phyloP scores from a whole-genome alignment of 148 eudicot genomes.

The Silene conica region DNA sequence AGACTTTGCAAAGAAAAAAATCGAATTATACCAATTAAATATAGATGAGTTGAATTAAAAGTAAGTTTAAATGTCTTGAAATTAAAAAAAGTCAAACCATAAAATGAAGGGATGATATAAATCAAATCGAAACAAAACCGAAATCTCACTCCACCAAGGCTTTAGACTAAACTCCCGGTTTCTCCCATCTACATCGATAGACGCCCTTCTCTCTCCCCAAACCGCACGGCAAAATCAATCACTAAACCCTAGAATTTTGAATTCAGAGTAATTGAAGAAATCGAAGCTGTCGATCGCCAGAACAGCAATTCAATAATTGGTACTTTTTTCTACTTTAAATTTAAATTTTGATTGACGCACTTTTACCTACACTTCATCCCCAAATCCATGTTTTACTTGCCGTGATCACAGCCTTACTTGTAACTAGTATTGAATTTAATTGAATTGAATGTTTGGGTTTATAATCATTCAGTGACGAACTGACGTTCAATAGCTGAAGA shows the following conservation, averaged over 20 bases:
- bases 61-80: no score
- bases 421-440: no score
- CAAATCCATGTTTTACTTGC: background rate
- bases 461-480: background rate
- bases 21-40: no score
- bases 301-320: background rate
- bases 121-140: background rate
- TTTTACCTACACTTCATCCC: background rate
- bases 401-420: background rate
- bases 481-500: background rate
- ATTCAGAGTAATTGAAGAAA: background rate
- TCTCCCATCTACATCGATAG: background rate
- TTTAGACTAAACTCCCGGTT: background rate
- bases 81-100: no score
- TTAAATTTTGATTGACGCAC: background rate
- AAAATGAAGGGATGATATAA: no score
- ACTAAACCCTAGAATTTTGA: conserved; percentile 4
- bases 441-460: background rate
- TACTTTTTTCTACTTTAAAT: background rate
- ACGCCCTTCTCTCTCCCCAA: background rate
- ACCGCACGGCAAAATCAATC: conserved; percentile 3
- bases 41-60: no score
- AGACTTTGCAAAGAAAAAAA: no score
- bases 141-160: background rate
- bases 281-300: background rate